Evolutionary conservation across 208 protist genomes (phyloP), one percentile per base, ranked within the genome.

Genomic region (Leishmania lainsoni): DNA sequence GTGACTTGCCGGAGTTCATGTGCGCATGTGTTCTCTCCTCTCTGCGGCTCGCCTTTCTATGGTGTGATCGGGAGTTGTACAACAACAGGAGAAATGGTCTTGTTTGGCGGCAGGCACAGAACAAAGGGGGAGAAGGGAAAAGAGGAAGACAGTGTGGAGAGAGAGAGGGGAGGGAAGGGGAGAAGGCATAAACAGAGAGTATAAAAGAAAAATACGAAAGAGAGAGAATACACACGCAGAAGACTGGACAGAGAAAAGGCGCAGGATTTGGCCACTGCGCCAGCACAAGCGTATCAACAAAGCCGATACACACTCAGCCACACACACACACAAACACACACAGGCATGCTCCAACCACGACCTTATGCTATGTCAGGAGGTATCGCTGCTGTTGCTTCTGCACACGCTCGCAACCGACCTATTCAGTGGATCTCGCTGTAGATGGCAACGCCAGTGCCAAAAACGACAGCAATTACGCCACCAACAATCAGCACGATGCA

Each of bases 381-480:
- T 32, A 12, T 2, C n/a, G 35, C 39, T 48, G 20, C 45, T 32
- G 22, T 17, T 8, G 6, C 68, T 52, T 3, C 68, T 29, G 68
- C 4, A 72, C 4, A 5, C 39, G 6, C 17, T 49, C 20, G 39
- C 5, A 8, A 26, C 9, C 22, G 12, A 14, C 20, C 56, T 61
- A 76, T 32, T 48, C n/a, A 26, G 58, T 16, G 80, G 22, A 93
- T 76, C 72, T 89, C 22, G 75, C 76, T 79, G 66, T 90, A 92
- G 58, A 96, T 91, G 59, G 93, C 76, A 32, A 85, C 84, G 52
- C 80, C 87, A 4, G 93, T 96, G 81, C 93, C 93, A 78, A 95
- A 94, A 45, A 92, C 87, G 29, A 95, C 69, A 20, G 87, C 90
- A 14, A 95, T 81, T 0, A 95, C 90, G n/a, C 93, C 93, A 59